These are phyloP conservation scores for Noccaea caerulescens DNA, from an alignment of 345 rosid genomes.

Conservation along the genomic window DNA sequence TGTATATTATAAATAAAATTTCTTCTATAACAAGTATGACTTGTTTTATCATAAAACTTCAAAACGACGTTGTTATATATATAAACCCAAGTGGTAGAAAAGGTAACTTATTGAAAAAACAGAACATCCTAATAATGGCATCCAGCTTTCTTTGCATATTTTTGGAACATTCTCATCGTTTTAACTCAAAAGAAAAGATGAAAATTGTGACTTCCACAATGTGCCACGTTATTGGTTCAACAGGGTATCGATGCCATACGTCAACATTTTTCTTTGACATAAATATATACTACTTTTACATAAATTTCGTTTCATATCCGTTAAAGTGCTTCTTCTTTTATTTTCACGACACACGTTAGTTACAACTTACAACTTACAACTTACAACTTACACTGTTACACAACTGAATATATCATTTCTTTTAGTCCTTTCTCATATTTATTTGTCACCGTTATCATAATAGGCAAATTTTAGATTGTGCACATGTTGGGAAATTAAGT, in stretches of 20 bases:
- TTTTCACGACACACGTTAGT: conserved; percentile 3
- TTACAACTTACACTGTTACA: conserved; percentile 7
- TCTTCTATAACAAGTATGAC: background rate
- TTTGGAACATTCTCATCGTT: conserved; percentile 51
- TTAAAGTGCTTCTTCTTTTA: conserved; percentile 3
- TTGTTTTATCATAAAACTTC: conserved; percentile 18
- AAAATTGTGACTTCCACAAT: conserved; percentile 46
- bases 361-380: background rate
- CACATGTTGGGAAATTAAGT: background rate
- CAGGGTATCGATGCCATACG: conserved; percentile 50
- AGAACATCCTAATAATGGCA: conserved; percentile 43
- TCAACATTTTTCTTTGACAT: conserved; percentile 30
- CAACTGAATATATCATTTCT: background rate
- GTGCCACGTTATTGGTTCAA: conserved; percentile 51
- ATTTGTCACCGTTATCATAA: background rate
- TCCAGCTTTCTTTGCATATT: conserved; percentile 58
- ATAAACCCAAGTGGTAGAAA: conserved; percentile 33
- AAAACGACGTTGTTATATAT: background rate
- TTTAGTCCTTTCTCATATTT: conserved; percentile 2
- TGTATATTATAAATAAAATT: background rate
- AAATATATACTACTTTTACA: background rate
- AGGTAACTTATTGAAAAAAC: background rate
- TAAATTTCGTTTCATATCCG: conserved; percentile 17
- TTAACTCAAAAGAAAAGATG: conserved; percentile 32
- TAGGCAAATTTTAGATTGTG: background rate